A percentile compares a stretch with the other conserved stretches of the same genome.
Evolutionary conservation across 306 rosid genomes (phyloP).

Genomic region (Cucumis melo): DNA sequence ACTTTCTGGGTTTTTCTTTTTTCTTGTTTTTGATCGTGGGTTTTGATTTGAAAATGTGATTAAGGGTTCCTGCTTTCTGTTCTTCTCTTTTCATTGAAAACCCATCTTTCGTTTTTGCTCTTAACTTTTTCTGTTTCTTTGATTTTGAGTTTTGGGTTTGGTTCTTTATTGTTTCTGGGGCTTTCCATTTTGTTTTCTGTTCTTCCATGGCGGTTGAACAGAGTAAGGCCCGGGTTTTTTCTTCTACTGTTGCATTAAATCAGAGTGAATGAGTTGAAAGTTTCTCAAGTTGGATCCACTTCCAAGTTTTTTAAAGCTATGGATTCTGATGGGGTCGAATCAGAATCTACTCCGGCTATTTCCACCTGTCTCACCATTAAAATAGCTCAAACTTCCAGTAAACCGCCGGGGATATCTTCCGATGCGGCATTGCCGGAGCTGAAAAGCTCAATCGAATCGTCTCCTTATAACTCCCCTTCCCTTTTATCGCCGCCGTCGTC

Average conservation of each 20-base stretch:
- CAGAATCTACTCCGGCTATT: not conserved
- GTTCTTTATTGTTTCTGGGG: not conserved
- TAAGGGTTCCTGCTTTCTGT: not conserved
- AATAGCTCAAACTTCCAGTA: slow-evolving; percentile 16
- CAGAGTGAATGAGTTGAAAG: not conserved
- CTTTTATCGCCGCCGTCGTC: slow-evolving; percentile 86
- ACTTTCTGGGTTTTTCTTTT: not conserved
- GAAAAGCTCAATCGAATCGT: slow-evolving; percentile 32
- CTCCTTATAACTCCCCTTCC: slow-evolving; percentile 57
- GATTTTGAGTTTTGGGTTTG: not conserved
- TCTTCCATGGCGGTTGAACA: not conserved
- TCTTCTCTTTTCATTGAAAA: not conserved
- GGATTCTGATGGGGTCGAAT: not conserved
- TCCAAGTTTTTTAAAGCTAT: not conserved
- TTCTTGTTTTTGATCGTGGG: not conserved
- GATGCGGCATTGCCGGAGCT: slow-evolving; percentile 29
- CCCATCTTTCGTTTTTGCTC: not conserved
- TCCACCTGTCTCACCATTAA: slow-evolving; percentile 43
- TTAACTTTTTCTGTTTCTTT: not conserved
- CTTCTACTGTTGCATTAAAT: slow-evolving; percentile 11
- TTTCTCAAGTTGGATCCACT: not conserved
- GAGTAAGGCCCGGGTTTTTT: not conserved
- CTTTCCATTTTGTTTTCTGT: not conserved
- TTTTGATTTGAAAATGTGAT: not conserved
- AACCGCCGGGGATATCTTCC: not conserved